phyloP scores from a whole-genome alignment of 2,329 filamentous ascomycete species.

The Fusarium abutilonis region DNA sequence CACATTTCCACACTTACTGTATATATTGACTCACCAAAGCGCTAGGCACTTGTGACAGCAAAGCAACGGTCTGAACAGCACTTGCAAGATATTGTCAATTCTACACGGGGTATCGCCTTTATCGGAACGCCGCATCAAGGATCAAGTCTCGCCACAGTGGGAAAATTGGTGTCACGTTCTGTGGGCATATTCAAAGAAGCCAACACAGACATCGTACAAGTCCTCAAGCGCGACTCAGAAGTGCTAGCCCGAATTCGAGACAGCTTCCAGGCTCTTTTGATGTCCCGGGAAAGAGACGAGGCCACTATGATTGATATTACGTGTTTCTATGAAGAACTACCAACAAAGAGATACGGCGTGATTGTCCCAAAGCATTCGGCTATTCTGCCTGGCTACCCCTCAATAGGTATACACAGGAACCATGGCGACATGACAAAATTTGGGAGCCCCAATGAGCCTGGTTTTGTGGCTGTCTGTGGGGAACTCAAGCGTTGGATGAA shows the following conservation, averaged over 20 bases:
- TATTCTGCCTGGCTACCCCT: constrained; percentile 15
- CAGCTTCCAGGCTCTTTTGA: constrained; percentile 23
- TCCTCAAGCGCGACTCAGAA: constrained; percentile 24
- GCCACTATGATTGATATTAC: constrained; percentile 11
- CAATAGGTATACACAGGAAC: constrained; percentile 17
- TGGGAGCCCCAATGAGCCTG: constrained; percentile 3
- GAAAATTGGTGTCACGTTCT: constrained; percentile 16
- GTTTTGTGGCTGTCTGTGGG: constrained; percentile 13
- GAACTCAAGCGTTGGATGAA: constrained; percentile 26
- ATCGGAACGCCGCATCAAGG: constrained; percentile 33
- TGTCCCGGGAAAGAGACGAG: not conserved
- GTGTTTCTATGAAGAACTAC: constrained; percentile 38
- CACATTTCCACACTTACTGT: accelerated
- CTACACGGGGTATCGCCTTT: constrained; percentile 26
- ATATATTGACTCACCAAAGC: not conserved
- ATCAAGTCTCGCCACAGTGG: constrained; percentile 26
- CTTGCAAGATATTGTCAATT: constrained; percentile 15
- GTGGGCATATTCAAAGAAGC: constrained; percentile 26
- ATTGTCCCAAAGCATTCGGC: constrained; percentile 33
- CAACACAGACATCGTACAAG: constrained; percentile 25
- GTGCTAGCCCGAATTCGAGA: constrained; percentile 24
- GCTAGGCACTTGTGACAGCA: constrained; percentile 22
- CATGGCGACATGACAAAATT: constrained; percentile 32
- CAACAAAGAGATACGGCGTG: constrained; percentile 2
- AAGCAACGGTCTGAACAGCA: constrained; percentile 20